A percentile compares a stretch with the other conserved stretches of the same genome.
Conservation (phyloP, 2,329 filamentous ascomycete species). For the Acephala macrosclerotiorum region DNA sequence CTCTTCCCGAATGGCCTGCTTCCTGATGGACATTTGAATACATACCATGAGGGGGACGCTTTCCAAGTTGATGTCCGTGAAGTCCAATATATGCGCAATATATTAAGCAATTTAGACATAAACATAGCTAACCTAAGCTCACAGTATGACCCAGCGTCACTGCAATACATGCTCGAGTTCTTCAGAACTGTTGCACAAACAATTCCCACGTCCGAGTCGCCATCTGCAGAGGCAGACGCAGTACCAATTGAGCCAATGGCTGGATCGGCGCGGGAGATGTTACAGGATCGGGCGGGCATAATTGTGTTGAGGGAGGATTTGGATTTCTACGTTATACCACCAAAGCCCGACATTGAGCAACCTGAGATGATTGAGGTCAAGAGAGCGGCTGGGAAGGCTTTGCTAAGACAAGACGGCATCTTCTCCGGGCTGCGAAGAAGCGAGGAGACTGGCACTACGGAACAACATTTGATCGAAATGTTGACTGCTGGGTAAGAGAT, state of each 20-base stretch:
- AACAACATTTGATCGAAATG: slow-evolving; percentile 99
- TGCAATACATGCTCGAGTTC: slow-evolving; percentile 99
- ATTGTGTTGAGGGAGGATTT: slow-evolving; percentile 96
- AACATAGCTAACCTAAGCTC: slow-evolving; percentile 51
- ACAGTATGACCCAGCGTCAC: slow-evolving; percentile 94
- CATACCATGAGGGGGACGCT: slow-evolving; percentile 90
- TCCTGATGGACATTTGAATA: slow-evolving; percentile 94
- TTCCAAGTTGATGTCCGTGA: slow-evolving; percentile 94
- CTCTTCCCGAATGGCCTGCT: slow-evolving; percentile 98
- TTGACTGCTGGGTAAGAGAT: slow-evolving; percentile 87
- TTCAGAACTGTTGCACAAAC: slow-evolving; percentile 96
- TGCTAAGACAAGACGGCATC: slow-evolving; percentile 90
- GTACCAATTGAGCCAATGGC: slow-evolving; percentile 77
- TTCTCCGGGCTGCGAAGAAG: slow-evolving; percentile 95
- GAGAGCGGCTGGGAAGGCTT: slow-evolving; percentile 84
- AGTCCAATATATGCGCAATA: slow-evolving; percentile 42
- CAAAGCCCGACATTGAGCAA: slow-evolving; percentile 81
- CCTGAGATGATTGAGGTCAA: slow-evolving; percentile 96
- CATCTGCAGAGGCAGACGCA: slow-evolving; percentile 68
- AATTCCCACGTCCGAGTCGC: slow-evolving; percentile 80
- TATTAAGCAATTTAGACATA: slow-evolving; percentile 49
- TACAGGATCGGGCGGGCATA: slow-evolving; percentile 90
- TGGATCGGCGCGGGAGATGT: slow-evolving; percentile 74
- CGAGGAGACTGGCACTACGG: slow-evolving; percentile 94
- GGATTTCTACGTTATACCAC: slow-evolving; percentile 97